Percentiles rank a stretch among this genome's conserved stretches.
phyloP scores from a whole-genome alignment of 1,284 basidiomycete species.

The Ganoderma sinense region DNA sequence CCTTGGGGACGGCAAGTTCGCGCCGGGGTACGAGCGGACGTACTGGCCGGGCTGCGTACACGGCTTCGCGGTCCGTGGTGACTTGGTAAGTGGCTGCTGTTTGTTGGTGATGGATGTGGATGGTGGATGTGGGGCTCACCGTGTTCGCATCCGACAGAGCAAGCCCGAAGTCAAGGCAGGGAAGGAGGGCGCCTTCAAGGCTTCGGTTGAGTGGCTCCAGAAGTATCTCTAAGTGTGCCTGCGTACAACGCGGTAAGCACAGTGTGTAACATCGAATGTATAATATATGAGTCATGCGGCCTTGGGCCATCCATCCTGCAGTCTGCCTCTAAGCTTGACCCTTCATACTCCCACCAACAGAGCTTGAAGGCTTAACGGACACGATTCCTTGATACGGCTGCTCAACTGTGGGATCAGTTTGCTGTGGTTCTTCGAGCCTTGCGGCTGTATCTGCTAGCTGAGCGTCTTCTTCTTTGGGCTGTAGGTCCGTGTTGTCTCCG shows the following conservation, averaged over 20 bases:
- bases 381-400: too few relatives aligned
- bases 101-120: not conserved
- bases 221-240: slow-evolving; percentile 31
- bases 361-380: too few relatives aligned
- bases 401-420: too few relatives aligned
- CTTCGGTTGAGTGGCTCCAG: slow-evolving; percentile 38
- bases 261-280: not conserved
- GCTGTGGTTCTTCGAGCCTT: too few relatives aligned
- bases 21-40: slow-evolving; percentile 49
- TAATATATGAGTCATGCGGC: not conserved
- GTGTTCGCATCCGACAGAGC: slow-evolving; percentile 34
- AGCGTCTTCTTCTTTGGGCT: too few relatives aligned
- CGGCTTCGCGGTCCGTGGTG: slow-evolving; percentile 58
- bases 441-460: too few relatives aligned
- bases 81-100: slow-evolving; percentile 35
- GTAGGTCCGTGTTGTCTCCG: too few relatives aligned
- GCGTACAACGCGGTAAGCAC: not conserved
- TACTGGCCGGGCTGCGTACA: slow-evolving; percentile 55
- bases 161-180: slow-evolving; percentile 44
- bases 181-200: slow-evolving; percentile 42
- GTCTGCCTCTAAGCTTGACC: too few relatives aligned
- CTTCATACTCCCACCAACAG: too few relatives aligned
- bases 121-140: slow-evolving; percentile 16
- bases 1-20: slow-evolving; percentile 47
- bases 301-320: too few relatives aligned